Evolutionary conservation across 1,139 yeast genomes (phyloP).

Genomic region (Casaregolazyma suthepensis): DNA sequence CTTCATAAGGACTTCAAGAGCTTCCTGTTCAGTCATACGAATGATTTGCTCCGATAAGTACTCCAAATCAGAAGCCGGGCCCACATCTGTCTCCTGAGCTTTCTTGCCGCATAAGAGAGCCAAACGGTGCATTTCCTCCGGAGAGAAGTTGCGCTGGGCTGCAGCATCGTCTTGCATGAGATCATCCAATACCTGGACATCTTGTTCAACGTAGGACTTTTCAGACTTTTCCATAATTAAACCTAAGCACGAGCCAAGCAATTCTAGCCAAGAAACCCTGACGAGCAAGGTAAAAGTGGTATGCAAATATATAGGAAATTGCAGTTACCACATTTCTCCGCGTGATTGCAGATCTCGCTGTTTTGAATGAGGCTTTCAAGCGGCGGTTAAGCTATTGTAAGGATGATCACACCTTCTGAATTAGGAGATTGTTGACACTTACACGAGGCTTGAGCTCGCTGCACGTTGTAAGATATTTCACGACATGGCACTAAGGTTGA

Average conservation of each 20-base stretch:
- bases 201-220: neutral
- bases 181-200: neutral
- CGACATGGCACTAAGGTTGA: no score
- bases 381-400: neutral
- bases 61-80: neutral
- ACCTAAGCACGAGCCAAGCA: neutral
- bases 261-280: neutral
- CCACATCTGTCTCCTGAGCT: neutral
- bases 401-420: neutral
- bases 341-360: neutral
- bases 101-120: neutral
- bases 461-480: neutral
- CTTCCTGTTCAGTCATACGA: slow-evolving; percentile 35
- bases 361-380: neutral
- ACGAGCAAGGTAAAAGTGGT: neutral
- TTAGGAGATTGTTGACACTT: neutral
- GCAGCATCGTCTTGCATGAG: neutral
- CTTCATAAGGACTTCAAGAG: slow-evolving; percentile 38
- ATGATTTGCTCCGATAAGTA: neutral
- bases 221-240: neutral
- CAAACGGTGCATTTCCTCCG: neutral
- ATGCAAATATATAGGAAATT: neutral
- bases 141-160: neutral
- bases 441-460: neutral
- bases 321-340: neutral